phyloP scores from a whole-genome alignment of 2,329 filamentous ascomycete genomes.

The Trichoderma simmonsii region DNA sequence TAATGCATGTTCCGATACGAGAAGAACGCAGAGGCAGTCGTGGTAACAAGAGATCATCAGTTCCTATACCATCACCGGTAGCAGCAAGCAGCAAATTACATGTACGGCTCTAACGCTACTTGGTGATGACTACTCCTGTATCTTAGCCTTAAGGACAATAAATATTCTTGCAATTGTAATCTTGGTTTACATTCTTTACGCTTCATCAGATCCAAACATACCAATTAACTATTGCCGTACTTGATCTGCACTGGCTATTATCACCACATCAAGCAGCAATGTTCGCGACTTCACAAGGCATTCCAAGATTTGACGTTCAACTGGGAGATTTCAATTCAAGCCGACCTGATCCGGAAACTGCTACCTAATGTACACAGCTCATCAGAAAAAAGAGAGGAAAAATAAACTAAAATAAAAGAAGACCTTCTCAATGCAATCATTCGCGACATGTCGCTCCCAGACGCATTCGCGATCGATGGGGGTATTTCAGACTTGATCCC shows the following conservation, averaged over 20 bases:
- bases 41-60: fast-evolving
- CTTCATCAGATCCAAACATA: no score
- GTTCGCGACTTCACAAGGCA: not conserved
- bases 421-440: not conserved
- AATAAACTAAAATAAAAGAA: not conserved
- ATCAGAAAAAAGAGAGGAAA: not conserved
- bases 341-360: not conserved
- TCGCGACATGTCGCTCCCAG: slow-evolving; percentile 15
- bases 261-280: not conserved
- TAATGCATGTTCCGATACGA: not conserved
- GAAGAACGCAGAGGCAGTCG: fast-evolving
- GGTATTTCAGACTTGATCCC: slow-evolving; percentile 17
- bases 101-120: not conserved
- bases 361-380: slow-evolving; percentile 12
- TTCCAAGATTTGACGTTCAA: not conserved
- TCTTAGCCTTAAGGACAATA: no score
- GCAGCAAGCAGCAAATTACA: not conserved
- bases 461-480: slow-evolving; percentile 17
- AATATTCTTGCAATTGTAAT: no score
- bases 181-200: no score
- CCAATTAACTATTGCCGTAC: no score
- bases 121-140: no score
- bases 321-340: slow-evolving; percentile 12
- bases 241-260: no score
- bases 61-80: no score